Percentiles rank a stretch among this genome's conserved stretches.
These are phyloP conservation scores for Hevea brasiliensis DNA, from an alignment of 345 rosid species.

Conservation along the genomic window DNA sequence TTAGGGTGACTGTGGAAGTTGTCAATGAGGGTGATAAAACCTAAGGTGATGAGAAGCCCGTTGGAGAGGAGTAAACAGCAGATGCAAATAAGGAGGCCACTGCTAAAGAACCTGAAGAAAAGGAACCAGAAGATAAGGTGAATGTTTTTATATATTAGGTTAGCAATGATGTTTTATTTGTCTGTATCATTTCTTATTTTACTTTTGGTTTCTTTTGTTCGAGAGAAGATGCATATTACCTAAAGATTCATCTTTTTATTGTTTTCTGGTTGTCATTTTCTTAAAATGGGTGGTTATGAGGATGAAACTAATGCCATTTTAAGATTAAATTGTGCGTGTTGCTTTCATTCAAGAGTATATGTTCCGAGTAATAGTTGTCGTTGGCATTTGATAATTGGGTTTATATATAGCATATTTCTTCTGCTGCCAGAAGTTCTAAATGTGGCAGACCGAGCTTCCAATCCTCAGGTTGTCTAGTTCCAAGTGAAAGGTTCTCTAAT, in stretches of 20 bases:
- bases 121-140: conserved; percentile 27
- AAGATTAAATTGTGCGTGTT: neutral
- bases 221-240: neutral
- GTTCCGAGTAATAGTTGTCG: neutral
- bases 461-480: neutral
- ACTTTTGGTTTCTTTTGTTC: neutral
- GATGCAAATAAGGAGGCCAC: conserved; percentile 23
- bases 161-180: neutral
- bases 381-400: neutral
- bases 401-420: neutral
- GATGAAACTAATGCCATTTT: neutral
- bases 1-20: conserved; percentile 26
- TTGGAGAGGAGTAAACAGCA: conserved; percentile 17
- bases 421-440: neutral
- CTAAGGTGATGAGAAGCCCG: conserved; percentile 19
- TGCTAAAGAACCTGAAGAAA: neutral
- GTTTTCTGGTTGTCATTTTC: neutral
- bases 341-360: neutral
- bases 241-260: neutral
- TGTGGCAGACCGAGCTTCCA: neutral
- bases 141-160: neutral
- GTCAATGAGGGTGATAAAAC: conserved; percentile 19
- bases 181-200: no score
- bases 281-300: neutral
- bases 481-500: neutral